Percentiles rank a stretch among this genome's conserved stretches.
phyloP scores from a whole-genome alignment of 305 asterid species.

The Ajuga reptans region DNA sequence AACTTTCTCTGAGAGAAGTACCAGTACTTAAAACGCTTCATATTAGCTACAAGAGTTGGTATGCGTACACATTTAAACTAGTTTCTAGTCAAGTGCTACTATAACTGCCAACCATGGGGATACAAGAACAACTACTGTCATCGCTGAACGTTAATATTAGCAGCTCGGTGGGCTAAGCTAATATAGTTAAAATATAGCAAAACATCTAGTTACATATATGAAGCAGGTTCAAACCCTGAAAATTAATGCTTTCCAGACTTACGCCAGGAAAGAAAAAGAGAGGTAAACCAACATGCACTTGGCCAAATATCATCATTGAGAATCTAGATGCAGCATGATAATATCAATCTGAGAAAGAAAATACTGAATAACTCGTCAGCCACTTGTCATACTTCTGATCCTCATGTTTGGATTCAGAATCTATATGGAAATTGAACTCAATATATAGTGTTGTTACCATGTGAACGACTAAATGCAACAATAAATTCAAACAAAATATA shows the following conservation, averaged over 20 bases:
- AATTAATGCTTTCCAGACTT: not conserved
- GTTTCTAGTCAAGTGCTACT: not conserved
- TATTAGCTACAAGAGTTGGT: not conserved
- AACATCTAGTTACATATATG: not conserved
- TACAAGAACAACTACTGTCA: not conserved
- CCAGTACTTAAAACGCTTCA: slow-evolving; percentile 1
- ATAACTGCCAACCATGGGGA: not conserved
- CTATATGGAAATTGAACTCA: slow-evolving; percentile 2
- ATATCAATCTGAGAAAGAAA: not conserved
- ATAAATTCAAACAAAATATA: slow-evolving; percentile 16
- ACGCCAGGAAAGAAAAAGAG: not conserved
- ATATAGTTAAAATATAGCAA: not conserved
- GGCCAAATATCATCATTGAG: not conserved
- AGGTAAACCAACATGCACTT: not conserved
- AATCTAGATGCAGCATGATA: slow-evolving; percentile 12
- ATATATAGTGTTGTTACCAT: slow-evolving; percentile 4
- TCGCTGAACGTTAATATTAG: not conserved
- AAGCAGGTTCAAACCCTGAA: slow-evolving; percentile 2
- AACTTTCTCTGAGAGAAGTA: not conserved
- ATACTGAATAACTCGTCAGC: not conserved
- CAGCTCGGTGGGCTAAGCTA: not conserved
- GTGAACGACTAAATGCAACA: not conserved
- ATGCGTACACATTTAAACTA: not conserved
- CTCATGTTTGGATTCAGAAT: not conserved
- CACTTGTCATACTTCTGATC: not conserved